A percentile compares a stretch with the other conserved stretches of the same genome.
Conservation (phyloP, 305 asterid genomes). For the Fraxinus sp. region DNA sequence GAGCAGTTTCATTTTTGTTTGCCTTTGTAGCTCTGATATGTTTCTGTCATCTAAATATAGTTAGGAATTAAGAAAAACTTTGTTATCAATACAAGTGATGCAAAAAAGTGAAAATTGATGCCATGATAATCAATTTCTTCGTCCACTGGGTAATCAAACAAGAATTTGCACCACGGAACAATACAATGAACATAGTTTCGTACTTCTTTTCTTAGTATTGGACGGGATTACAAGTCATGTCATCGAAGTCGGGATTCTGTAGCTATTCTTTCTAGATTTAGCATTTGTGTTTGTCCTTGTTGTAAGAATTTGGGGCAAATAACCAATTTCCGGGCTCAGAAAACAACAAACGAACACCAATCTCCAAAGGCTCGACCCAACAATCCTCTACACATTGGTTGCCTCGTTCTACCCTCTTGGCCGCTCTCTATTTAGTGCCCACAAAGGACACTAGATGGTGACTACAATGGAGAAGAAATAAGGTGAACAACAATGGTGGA, state of each 20-base stretch:
- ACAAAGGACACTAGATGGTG: no score
- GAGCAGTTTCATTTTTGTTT: slow-evolving; percentile 58
- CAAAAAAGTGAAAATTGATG: not conserved
- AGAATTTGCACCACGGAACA: not conserved
- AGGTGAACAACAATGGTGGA: no score
- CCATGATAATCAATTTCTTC: not conserved
- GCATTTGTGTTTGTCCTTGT: not conserved
- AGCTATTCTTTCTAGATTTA: not conserved
- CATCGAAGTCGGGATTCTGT: not conserved
- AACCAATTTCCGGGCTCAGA: no score
- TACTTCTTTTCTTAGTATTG: not conserved
- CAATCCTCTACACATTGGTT: no score
- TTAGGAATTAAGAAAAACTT: not conserved
- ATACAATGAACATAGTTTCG: not conserved
- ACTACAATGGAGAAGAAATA: no score
- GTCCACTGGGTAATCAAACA: not conserved
- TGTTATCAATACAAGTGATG: not conserved
- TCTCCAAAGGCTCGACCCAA: no score
- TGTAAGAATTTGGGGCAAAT: no score
- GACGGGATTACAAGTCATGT: not conserved
- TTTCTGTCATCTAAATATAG: slow-evolving; percentile 19
- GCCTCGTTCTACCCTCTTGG: no score
- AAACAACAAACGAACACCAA: no score
- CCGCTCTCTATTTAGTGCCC: no score
- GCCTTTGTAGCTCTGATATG: slow-evolving; percentile 35